Evolutionary conservation across 177 flowering plant species (phyloP).

Genomic region (Vitis hybrid): DNA sequence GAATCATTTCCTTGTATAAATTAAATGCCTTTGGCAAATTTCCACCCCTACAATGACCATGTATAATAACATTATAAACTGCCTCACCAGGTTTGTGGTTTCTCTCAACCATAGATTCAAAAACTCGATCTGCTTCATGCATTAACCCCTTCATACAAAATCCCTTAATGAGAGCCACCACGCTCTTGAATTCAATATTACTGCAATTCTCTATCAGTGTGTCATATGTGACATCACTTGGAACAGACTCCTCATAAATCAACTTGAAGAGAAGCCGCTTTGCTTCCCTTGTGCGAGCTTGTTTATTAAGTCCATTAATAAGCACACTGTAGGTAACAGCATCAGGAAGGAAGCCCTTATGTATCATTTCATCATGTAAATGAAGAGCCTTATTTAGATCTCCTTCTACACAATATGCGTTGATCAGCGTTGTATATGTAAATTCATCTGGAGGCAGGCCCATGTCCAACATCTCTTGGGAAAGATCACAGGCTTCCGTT

Average conservation of each 20-base stretch:
- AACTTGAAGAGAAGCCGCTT: slow-evolving; percentile 63
- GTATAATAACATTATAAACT: slow-evolving; percentile 68
- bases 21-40: slow-evolving; percentile 52
- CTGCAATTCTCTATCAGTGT: slow-evolving; percentile 62
- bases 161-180: slow-evolving; percentile 67
- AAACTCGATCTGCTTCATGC: slow-evolving; percentile 73
- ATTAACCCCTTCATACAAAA: slow-evolving; percentile 87
- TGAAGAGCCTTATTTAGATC: slow-evolving; percentile 49
- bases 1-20: slow-evolving; percentile 65
- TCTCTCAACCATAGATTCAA: slow-evolving; percentile 46
- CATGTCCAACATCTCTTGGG: slow-evolving; percentile 55
- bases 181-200: slow-evolving; percentile 44
- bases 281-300: slow-evolving; percentile 76
- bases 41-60: slow-evolving; percentile 72
- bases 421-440: slow-evolving; percentile 72
- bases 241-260: slow-evolving; percentile 59
- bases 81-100: slow-evolving; percentile 51
- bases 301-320: slow-evolving; percentile 75
- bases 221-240: slow-evolving; percentile 57
- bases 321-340: slow-evolving; percentile 85
- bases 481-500: slow-evolving; percentile 60
- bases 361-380: slow-evolving; percentile 76
- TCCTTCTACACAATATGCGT: slow-evolving; percentile 70
- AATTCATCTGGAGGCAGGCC: slow-evolving; percentile 70
- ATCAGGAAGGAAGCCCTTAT: slow-evolving; percentile 72